Evolutionary conservation across 768 basidiomycete species (phyloP).

Genomic region (Steccherinum ochraceum): DNA sequence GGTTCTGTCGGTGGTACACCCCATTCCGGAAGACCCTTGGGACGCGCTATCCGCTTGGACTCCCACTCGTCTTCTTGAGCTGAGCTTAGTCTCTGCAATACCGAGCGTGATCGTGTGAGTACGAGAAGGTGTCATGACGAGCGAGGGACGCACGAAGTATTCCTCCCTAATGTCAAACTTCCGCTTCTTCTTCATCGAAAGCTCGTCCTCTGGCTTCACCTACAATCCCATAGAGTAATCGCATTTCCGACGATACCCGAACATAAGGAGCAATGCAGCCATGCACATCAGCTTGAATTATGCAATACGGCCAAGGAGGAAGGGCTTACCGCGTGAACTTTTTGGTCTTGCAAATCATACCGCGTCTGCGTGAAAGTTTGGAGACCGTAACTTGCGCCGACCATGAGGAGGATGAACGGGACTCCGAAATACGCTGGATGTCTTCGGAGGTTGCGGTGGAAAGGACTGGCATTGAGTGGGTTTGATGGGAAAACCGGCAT

Average conservation of each 20-base stretch:
- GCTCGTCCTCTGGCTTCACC: constrained; percentile 76
- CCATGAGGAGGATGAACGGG: constrained; percentile 81
- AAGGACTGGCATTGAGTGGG: constrained; percentile 34
- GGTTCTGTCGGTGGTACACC: constrained; percentile 72
- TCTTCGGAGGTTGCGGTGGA: constrained; percentile 42
- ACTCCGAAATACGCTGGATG: constrained; percentile 77
- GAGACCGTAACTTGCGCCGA: constrained; percentile 81
- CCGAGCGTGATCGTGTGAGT: neutral
- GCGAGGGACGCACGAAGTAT: constrained; percentile 72
- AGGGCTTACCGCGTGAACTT: constrained; percentile 52
- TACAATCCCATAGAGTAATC: constrained; percentile 15
- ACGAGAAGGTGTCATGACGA: no score
- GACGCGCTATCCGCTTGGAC: constrained; percentile 74
- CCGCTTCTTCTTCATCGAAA: constrained; percentile 67
- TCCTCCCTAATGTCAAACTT: constrained; percentile 93
- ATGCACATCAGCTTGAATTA: no score
- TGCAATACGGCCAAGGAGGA: neutral
- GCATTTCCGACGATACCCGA: neutral
- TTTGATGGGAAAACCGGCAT: constrained; percentile 51
- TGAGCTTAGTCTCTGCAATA: constrained; percentile 57
- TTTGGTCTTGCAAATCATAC: constrained; percentile 84
- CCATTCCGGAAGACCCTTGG: constrained; percentile 91
- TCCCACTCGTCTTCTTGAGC: constrained; percentile 75
- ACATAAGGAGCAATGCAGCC: neutral
- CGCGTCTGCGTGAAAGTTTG: constrained; percentile 81